Conservation (phyloP, 805 yeast genomes). For the Ogataea nakhonphanomensis region DNA sequence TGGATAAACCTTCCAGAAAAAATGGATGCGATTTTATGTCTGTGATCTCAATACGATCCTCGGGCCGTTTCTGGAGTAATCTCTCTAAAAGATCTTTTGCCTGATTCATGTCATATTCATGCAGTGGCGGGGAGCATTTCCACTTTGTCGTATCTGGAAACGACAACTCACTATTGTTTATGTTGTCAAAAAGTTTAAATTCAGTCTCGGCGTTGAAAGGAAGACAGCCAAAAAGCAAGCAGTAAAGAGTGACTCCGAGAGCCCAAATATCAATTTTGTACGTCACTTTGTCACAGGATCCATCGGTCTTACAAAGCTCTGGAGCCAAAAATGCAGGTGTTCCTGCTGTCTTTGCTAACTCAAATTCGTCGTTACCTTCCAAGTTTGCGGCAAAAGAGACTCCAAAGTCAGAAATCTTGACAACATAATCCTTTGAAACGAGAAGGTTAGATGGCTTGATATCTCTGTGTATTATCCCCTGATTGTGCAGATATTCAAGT, state of each 20-base stretch:
- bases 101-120: constrained; percentile 30
- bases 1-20: constrained; percentile 30
- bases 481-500: constrained; percentile 83
- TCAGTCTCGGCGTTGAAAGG: constrained; percentile 90
- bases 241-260: constrained; percentile 84
- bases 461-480: constrained; percentile 91
- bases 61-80: constrained; percentile 69
- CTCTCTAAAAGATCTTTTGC: constrained; percentile 58
- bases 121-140: constrained; percentile 24
- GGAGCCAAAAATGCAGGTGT: constrained; percentile 98
- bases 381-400: constrained; percentile 67
- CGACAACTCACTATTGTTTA: constrained; percentile 55
- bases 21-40: constrained; percentile 81
- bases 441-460: constrained; percentile 92
- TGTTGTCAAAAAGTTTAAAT: constrained; percentile 79
- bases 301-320: constrained; percentile 73
- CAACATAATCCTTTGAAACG: constrained; percentile 63
- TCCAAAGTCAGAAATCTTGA: constrained; percentile 96
- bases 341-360: constrained; percentile 93
- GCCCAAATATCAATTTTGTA: constrained; percentile 97
- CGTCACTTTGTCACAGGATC: constrained; percentile 52
- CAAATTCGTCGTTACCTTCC: constrained; percentile 62
- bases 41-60: constrained; percentile 59
- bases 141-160: constrained; percentile 47
- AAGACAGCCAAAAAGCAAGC: constrained; percentile 79